A percentile compares a stretch with the other conserved stretches of the same genome.
phyloP scores from a whole-genome alignment of 257 asterid genomes.

The Ilex asprella region DNA sequence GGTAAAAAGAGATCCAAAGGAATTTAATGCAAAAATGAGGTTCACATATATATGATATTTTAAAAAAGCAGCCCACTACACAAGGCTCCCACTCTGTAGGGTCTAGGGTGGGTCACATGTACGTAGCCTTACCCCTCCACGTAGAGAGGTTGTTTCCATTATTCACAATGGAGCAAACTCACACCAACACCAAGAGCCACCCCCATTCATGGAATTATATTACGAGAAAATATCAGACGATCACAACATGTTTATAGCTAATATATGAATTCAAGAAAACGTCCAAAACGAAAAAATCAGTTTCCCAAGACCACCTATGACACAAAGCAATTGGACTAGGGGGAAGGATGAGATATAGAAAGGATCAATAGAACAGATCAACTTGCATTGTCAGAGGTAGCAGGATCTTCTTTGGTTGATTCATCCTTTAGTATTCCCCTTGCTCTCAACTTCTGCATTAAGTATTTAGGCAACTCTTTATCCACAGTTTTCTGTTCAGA shows the following conservation, averaged over 20 bases:
- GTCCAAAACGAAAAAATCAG: neutral
- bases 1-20: neutral
- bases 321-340: neutral
- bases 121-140: no score
- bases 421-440: conserved; percentile 82
- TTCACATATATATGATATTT: no score
- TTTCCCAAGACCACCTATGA: neutral
- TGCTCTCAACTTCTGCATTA: conserved; percentile 81
- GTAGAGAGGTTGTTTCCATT: no score
- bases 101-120: no score
- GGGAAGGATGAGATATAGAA: neutral
- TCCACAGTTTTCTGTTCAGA: conserved; percentile 33
- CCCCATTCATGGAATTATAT: no score
- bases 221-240: neutral
- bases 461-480: conserved; percentile 79
- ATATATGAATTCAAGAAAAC: neutral
- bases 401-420: conserved; percentile 22
- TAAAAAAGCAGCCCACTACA: no score
- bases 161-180: no score
- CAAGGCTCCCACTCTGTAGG: no score
- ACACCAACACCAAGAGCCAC: no score
- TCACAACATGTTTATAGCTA: neutral
- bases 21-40: neutral
- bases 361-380: conserved; percentile 4
- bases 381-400: conserved; percentile 41